A percentile compares a stretch with the other conserved stretches of the same genome.
phyloP scores from a whole-genome alignment of 139 green algal species.

The Astrephomene gubernaculifera region DNA sequence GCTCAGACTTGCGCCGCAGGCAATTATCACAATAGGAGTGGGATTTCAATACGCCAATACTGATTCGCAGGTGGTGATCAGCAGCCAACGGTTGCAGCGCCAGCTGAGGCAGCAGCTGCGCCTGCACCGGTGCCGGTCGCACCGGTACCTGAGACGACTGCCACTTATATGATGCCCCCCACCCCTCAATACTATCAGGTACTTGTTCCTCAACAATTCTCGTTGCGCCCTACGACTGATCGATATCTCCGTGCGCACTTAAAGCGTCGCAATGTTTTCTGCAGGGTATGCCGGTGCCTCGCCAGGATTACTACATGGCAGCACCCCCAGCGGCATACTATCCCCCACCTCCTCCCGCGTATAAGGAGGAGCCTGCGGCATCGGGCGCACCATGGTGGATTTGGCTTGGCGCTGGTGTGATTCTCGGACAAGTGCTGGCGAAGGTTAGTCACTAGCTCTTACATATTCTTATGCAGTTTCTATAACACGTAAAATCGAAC shows the following conservation, averaged over 20 bases:
- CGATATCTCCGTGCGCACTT: no score
- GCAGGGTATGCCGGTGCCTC: constrained; percentile 23
- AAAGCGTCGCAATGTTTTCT: no score
- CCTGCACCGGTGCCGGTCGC: neutral
- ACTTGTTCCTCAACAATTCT: no score
- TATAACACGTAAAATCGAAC: neutral
- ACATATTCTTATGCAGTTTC: no score
- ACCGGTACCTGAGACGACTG: constrained; percentile 15
- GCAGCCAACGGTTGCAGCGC: neutral
- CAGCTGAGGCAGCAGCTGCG: neutral
- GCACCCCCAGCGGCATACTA: constrained; percentile 39
- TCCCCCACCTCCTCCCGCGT: constrained; percentile 17
- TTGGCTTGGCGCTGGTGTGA: constrained; percentile 57
- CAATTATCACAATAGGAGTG: no score
- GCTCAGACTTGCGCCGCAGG: no score
- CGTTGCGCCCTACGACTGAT: no score
- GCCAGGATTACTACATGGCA: constrained; percentile 59
- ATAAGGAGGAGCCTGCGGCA: constrained; percentile 37
- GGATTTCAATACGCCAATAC: no score
- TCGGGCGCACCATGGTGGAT: constrained; percentile 63
- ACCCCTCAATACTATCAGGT: constrained; percentile 26
- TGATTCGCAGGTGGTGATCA: constrained; percentile 14
- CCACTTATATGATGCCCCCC: constrained; percentile 5
- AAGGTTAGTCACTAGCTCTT: constrained; percentile 47
- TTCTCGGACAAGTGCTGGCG: constrained; percentile 45